Percentiles rank a stretch among this genome's conserved stretches.
Conservation (phyloP, 1,284 basidiomycete species). For the Trametes polyzona region DNA sequence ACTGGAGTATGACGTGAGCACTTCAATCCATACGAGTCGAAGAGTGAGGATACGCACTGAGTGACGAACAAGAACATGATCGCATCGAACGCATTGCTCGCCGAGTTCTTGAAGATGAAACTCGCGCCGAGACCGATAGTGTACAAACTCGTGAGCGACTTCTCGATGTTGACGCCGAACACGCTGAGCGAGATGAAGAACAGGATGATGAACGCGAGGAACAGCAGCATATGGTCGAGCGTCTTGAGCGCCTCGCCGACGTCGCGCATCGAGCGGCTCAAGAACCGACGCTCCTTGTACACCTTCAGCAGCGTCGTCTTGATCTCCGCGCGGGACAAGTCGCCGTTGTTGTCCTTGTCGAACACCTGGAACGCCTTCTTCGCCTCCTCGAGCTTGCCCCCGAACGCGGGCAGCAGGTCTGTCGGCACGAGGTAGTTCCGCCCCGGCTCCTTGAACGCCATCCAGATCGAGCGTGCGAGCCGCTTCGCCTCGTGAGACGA, state of each 20-base stretch:
- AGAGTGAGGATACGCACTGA: conserved; percentile 51
- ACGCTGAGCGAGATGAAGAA: conserved; percentile 76
- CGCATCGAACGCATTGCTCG: conserved; percentile 72
- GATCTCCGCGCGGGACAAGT: conserved; percentile 78
- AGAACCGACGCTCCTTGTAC: conserved; percentile 77
- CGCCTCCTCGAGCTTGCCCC: conserved; percentile 53
- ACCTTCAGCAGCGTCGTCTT: conserved; percentile 71
- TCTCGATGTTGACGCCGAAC: conserved; percentile 65
- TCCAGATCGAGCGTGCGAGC: conserved; percentile 72
- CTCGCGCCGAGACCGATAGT: conserved; percentile 69
- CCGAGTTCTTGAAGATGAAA: conserved; percentile 77
- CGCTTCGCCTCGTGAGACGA: conserved; percentile 71
- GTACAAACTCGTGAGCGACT: conserved; percentile 70
- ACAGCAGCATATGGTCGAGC: conserved; percentile 62
- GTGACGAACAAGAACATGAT: conserved; percentile 82
- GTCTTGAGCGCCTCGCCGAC: conserved; percentile 66
- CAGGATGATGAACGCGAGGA: conserved; percentile 63
- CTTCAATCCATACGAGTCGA: neutral
- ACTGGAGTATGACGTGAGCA: conserved; percentile 41
- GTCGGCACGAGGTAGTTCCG: conserved; percentile 65
- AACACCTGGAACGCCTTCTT: conserved; percentile 75
- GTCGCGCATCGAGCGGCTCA: conserved; percentile 75
- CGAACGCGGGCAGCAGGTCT: conserved; percentile 76
- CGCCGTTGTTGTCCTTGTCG: conserved; percentile 77
- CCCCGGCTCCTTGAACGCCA: conserved; percentile 57